These are phyloP conservation scores for Trifolium subterraneum DNA, from an alignment of 306 rosid species.

Conservation along the genomic window DNA sequence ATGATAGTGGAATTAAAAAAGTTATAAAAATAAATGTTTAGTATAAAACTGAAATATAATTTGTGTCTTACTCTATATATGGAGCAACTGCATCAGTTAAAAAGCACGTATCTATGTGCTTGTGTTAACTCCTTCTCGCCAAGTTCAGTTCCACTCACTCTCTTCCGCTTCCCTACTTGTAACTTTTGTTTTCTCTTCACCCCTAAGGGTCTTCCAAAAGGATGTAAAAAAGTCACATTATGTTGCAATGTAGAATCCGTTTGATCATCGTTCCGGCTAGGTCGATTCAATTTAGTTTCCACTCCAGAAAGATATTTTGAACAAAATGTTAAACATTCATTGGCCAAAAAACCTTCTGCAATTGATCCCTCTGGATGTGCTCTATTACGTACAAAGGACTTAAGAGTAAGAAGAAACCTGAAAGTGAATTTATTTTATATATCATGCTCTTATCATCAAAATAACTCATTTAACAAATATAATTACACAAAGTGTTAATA, in stretches of 20 bases:
- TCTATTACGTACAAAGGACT: background rate
- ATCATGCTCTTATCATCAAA: background rate
- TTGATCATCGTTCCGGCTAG: background rate
- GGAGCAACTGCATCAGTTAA: background rate
- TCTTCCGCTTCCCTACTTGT: background rate
- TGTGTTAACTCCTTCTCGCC: background rate
- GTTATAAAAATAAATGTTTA: background rate
- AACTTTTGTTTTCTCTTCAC: background rate
- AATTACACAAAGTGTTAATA: background rate
- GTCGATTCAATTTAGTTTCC: slow-evolving; percentile 3
- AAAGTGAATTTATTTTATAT: background rate
- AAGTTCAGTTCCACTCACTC: background rate
- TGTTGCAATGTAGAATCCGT: background rate
- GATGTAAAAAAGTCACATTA: background rate
- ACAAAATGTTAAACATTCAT: background rate
- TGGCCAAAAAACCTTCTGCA: background rate
- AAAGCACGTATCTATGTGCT: slow-evolving; percentile 10
- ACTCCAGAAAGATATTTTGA: slow-evolving; percentile 1
- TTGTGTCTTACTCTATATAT: background rate
- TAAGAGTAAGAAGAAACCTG: background rate
- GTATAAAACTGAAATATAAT: background rate
- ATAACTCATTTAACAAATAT: background rate
- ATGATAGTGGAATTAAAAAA: too few relatives aligned
- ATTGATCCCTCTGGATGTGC: background rate
- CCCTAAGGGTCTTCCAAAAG: background rate